phyloP scores from a whole-genome alignment of 257 asterid genomes.

The Primulina huaijiensis region DNA sequence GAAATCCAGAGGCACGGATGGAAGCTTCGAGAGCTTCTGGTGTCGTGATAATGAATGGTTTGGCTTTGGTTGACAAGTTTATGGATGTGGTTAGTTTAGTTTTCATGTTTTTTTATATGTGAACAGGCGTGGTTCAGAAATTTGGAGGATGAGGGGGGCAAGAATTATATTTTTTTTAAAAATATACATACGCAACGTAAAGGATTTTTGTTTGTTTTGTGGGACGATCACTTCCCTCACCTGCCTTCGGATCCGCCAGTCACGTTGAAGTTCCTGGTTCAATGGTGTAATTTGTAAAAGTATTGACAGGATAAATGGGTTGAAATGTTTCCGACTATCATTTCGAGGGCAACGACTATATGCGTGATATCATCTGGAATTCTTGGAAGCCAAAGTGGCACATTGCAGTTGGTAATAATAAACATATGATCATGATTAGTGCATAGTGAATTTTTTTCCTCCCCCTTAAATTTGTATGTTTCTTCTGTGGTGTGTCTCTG shows the following conservation, averaged over 20 bases:
- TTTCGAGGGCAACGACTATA: constrained; percentile 70
- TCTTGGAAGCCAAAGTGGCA: constrained; percentile 61
- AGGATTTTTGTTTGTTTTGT: not conserved
- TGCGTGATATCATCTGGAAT: constrained; percentile 75
- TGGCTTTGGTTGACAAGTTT: constrained; percentile 69
- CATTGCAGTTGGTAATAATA: constrained; percentile 71
- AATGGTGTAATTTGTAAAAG: not conserved
- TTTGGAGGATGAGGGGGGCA: not conserved
- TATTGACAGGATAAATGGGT: constrained; percentile 66
- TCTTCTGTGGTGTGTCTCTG: not conserved
- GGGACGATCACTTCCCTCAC: not conserved
- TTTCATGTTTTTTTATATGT: not conserved
- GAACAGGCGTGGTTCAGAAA: not conserved
- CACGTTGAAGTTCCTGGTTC: not conserved
- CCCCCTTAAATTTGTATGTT: not conserved
- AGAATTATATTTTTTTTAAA: too few relatives aligned
- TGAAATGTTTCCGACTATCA: constrained; percentile 81
- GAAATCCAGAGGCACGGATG: constrained; percentile 45
- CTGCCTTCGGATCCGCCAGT: not conserved
- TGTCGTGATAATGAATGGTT: constrained; percentile 71
- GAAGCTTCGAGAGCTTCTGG: constrained; percentile 83
- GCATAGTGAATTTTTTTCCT: too few relatives aligned
- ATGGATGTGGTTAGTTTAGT: constrained; percentile 66
- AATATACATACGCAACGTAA: not conserved
- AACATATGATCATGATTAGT: not conserved